phyloP scores from a whole-genome alignment of 192 early-diverging fungal genomes.

The Dimargaris verticillata region DNA sequence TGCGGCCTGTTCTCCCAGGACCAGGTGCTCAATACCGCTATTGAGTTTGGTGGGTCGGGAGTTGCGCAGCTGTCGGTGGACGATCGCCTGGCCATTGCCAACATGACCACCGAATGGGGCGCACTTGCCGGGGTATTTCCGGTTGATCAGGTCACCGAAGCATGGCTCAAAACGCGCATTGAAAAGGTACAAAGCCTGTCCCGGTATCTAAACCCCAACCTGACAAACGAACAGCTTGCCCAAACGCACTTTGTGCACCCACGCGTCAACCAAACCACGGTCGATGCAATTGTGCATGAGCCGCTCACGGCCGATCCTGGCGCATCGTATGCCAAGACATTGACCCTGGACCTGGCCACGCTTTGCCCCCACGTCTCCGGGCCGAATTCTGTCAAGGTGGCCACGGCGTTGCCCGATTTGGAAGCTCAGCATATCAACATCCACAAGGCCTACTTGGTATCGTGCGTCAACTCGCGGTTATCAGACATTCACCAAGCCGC shows the following conservation, averaged over 20 bases:
- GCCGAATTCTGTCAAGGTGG: slow-evolving; percentile 91
- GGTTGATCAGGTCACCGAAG: slow-evolving; percentile 62
- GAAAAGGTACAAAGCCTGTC: slow-evolving; percentile 25
- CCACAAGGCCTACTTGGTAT: slow-evolving; percentile 93
- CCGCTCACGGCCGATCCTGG: slow-evolving; percentile 31
- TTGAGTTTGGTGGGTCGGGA: slow-evolving; percentile 77
- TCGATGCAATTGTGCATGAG: slow-evolving; percentile 23
- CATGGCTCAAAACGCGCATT: slow-evolving; percentile 53
- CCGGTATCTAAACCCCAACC: slow-evolving; percentile 34
- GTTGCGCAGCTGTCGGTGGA: slow-evolving; percentile 54
- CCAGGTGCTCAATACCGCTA: slow-evolving; percentile 90
- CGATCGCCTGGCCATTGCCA: slow-evolving; percentile 88
- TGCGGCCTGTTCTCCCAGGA: slow-evolving; percentile 87
- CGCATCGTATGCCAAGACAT: slow-evolving; percentile 66
- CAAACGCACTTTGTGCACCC: slow-evolving; percentile 31
- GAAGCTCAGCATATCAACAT: slow-evolving; percentile 60
- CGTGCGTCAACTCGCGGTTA: slow-evolving; percentile 88
- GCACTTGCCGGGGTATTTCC: slow-evolving; percentile 93
- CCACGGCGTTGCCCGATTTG: slow-evolving; percentile 58
- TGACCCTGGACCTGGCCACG: slow-evolving; percentile 76
- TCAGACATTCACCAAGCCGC: slow-evolving; percentile 81
- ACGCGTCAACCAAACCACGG: slow-evolving; percentile 33
- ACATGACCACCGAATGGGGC: slow-evolving; percentile 99
- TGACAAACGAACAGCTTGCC: slow-evolving; percentile 23
- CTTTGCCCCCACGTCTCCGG: slow-evolving; percentile 81